These are phyloP conservation scores for Penicillium italicum DNA, from an alignment of 2,329 filamentous ascomycete genomes.

Conservation along the genomic window DNA sequence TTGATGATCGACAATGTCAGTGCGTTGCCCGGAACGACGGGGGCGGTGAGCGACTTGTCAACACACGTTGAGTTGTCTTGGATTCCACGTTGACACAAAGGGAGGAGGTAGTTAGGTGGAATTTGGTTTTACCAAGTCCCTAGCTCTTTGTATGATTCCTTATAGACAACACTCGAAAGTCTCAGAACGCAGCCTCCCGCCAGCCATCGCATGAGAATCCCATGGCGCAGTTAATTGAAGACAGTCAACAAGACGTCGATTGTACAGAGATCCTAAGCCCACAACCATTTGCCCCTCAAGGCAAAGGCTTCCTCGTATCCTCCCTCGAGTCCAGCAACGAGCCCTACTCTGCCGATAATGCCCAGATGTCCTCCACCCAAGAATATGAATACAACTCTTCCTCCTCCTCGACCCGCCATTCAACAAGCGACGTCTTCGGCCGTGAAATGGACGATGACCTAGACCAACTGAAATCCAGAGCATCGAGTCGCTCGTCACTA, in stretches of 20 bases:
- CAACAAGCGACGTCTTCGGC: conserved; percentile 26
- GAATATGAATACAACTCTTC: conserved; percentile 36
- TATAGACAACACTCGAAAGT: background rate
- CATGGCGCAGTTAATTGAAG: conserved; percentile 20
- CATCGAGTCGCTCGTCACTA: conserved; percentile 41
- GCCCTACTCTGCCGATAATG: conserved; percentile 9
- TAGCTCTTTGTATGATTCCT: background rate
- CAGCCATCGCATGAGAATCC: background rate
- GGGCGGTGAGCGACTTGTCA: conserved; percentile 19
- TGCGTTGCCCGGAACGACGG: conserved; percentile 18
- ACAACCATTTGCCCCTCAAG: conserved; percentile 17
- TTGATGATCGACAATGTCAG: conserved; percentile 6
- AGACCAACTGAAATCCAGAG: conserved; percentile 25
- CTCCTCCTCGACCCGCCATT: conserved; percentile 31
- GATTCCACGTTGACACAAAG: conserved; percentile 4
- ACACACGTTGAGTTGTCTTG: conserved; percentile 6
- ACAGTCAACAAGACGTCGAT: conserved; percentile 4
- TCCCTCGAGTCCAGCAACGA: conserved; percentile 18
- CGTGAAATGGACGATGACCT: conserved; percentile 30
- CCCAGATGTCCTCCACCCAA: conserved; percentile 16
- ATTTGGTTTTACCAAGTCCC: background rate
- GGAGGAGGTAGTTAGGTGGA: background rate
- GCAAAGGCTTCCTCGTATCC: conserved; percentile 19
- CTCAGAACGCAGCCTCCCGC: background rate
- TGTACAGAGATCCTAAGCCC: conserved; percentile 23